Evolutionary conservation across 345 rosid species (phyloP), one percentile per base, ranked within the genome.

Genomic region (Citrus cavaleriei): DNA sequence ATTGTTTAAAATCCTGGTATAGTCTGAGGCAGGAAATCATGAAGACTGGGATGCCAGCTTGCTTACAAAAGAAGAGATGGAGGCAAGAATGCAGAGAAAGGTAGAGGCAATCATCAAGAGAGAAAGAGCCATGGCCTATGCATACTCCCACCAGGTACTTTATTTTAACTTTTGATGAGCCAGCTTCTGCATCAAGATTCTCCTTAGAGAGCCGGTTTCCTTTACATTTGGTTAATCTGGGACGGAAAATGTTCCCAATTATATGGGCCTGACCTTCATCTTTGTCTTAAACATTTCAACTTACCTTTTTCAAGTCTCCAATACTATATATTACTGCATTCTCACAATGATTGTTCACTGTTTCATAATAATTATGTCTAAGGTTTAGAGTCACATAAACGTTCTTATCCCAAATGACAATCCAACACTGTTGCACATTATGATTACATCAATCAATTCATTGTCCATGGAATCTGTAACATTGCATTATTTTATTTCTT

Each of bases 111-210:
- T 84, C 81, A 85, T 92, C 86, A 94, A 93, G 80, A 85, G 98
- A 84, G 97, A 97, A 75, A 89, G 98, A 81, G 89, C 98, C 51
- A 94, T 90, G 95, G 88, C 98, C 8, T 97, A 94, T 68, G 94
- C 99, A 35, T 87, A 92, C 78, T 94, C 98, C 78, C 88, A 89
- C 77, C 98, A 92, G 97, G 99, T 94, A 90, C 37, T 76, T 74
- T 58, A 0, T 68, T 22, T 69, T 77, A 70, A 21, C 32, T 32
- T 68, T 28, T 22, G 21, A 51, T 25, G 3, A 10, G 7, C 54
- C 65, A 54, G 75, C 69, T 49, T 68, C 65, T 27, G 14, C 6
- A 51, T 69, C 60, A 30, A 16, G 55, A 72, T 60, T 10, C 18
- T 60, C 42, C 19, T 18, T 14, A 19, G 61, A 2, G 24, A 22